Percentiles rank a stretch among this genome's conserved stretches.
These are phyloP conservation scores for Posidonia australis DNA, from an alignment of 106 monocot species.

Conservation along the genomic window DNA sequence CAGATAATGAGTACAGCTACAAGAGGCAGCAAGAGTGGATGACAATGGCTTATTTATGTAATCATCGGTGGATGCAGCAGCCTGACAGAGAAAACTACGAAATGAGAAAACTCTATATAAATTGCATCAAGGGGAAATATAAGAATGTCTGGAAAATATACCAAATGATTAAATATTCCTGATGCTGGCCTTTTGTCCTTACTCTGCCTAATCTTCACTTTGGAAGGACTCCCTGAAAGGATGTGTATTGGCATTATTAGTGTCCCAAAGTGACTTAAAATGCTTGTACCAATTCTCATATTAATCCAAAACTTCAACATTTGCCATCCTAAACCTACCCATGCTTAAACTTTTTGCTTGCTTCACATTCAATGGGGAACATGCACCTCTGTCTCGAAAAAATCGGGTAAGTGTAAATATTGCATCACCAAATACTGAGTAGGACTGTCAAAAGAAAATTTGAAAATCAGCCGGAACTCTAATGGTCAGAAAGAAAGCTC, in stretches of 20 bases:
- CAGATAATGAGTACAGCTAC: slow-evolving; percentile 15
- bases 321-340: slow-evolving; percentile 17
- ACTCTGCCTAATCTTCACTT: slow-evolving; percentile 19
- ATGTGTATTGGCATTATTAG: neutral
- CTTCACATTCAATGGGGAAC: slow-evolving; percentile 25
- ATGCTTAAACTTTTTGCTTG: slow-evolving; percentile 11
- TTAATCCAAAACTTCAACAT: too few species aligned
- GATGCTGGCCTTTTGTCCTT: slow-evolving; percentile 14
- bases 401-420: slow-evolving; percentile 66
- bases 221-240: slow-evolving; percentile 1
- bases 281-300: too few species aligned
- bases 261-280: neutral
- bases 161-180: slow-evolving; percentile 22
- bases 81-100: slow-evolving; percentile 18
- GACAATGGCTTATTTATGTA: slow-evolving; percentile 13
- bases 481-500: neutral
- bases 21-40: slow-evolving; percentile 14
- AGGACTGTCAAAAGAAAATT: slow-evolving; percentile 49
- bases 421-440: slow-evolving; percentile 72
- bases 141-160: slow-evolving; percentile 9
- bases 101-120: too few species aligned
- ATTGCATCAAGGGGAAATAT: too few species aligned
- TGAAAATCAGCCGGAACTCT: neutral
- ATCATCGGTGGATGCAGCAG: slow-evolving; percentile 15
- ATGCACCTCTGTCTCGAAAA: slow-evolving; percentile 49